A percentile compares a stretch with the other conserved stretches of the same genome.
Evolutionary conservation across 768 basidiomycete genomes (phyloP).

Genomic region (Kwoniella sp.): DNA sequence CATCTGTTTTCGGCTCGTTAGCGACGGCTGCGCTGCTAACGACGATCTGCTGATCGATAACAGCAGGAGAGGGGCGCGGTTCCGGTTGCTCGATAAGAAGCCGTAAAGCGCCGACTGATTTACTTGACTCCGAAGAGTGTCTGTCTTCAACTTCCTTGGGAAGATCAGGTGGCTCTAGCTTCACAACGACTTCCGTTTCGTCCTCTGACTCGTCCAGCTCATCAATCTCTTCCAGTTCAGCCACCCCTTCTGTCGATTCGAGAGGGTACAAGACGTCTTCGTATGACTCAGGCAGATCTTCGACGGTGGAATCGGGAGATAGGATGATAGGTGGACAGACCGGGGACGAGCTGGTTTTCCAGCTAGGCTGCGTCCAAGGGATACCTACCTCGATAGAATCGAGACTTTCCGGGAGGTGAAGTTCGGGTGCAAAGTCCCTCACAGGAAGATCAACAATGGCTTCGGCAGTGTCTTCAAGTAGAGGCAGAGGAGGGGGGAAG

Average conservation of each 20-base stretch:
- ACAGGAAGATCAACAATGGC: neutral
- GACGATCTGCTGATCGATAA: neutral
- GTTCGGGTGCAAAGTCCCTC: neutral
- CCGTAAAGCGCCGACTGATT: neutral
- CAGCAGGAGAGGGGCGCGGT: neutral
- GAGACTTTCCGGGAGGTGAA: neutral
- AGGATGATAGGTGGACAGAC: neutral
- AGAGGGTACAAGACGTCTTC: neutral
- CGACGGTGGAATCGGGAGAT: neutral
- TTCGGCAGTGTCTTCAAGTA: neutral
- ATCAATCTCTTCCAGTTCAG: neutral
- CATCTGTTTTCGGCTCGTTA: neutral
- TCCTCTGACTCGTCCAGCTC: neutral
- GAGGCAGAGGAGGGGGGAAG: neutral
- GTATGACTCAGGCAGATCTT: neutral
- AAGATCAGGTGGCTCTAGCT: neutral
- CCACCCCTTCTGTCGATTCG: neutral
- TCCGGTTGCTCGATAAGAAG: neutral
- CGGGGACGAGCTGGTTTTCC: neutral
- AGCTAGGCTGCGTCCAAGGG: neutral
- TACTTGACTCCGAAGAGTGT: too few relatives aligned
- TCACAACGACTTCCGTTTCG: neutral
- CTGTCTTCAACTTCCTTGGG: neutral
- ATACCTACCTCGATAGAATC: too few relatives aligned
- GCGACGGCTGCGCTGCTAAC: neutral